phyloP scores from a whole-genome alignment of 805 yeast species.

The Zygotorulaspora danielsina region DNA sequence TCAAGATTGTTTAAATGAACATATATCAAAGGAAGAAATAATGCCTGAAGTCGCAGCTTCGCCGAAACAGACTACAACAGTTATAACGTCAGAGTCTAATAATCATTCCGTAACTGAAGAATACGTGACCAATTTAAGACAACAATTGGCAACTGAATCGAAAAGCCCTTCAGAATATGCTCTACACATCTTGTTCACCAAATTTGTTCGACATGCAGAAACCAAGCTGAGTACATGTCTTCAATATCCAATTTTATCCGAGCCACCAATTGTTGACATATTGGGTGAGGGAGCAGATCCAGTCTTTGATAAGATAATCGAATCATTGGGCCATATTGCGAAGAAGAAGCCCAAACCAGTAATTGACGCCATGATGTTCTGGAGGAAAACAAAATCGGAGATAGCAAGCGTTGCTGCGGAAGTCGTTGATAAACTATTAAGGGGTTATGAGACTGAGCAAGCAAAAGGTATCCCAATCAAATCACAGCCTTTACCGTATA shows the following conservation, averaged over 20 bases:
- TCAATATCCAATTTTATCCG: conserved; percentile 54
- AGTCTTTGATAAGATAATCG: conserved; percentile 77
- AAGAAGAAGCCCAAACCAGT: conserved; percentile 89
- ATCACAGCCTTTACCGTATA: conserved; percentile 5
- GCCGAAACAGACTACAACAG: conserved; percentile 4
- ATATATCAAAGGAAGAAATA: conserved; percentile 3
- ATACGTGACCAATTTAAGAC: conserved; percentile 33
- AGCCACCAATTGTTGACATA: conserved; percentile 74
- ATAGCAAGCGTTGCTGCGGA: conserved; percentile 63
- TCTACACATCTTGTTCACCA: conserved; percentile 87
- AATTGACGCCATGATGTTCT: conserved; percentile 95
- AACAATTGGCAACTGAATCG: conserved; percentile 47
- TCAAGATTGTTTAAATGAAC: no score
- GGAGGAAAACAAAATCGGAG: conserved; percentile 93
- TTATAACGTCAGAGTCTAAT: conserved; percentile 14
- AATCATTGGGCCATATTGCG: conserved; percentile 86
- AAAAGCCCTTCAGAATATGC: conserved; percentile 86
- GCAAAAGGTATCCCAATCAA: conserved; percentile 3
- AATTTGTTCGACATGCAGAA: conserved; percentile 92
- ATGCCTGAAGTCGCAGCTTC: conserved; percentile 2
- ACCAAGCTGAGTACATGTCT: conserved; percentile 73
- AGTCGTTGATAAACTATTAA: conserved; percentile 43
- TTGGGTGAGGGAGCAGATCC: conserved; percentile 84
- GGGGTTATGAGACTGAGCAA: conserved; percentile 34
- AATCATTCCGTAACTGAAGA: conserved; percentile 24